Base-by-base conservation (phyloP, 352 stramenopile genomes). In the Pythium vanterpoolii region DNA sequence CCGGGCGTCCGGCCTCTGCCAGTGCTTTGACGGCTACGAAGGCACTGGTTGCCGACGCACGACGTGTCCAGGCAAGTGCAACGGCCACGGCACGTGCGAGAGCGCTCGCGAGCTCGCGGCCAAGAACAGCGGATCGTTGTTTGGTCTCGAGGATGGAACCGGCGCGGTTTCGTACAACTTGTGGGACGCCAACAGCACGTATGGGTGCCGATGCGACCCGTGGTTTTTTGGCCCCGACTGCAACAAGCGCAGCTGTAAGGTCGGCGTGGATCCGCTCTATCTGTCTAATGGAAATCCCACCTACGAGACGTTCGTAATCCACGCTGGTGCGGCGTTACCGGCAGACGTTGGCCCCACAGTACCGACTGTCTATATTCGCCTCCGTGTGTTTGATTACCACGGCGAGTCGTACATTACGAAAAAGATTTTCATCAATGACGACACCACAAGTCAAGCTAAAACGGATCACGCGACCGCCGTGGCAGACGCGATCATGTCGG, bases 11-110 rank as follows among this genome's bases (percentile, higher is more conserved):
- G 93, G 92, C 2, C 49, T 80, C 21, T 98, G 93, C 64, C 62
- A 73, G 34, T 98, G 93, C 63, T 97, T 98, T 55, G 73, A 83
- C 53, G 92, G 90, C 33, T 98, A 89, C 59, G 89, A 97, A 62
- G 93, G 93, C 44, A 76, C 62, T 13, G 87, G 84, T 1, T 98
- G 93, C 55, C 77, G 96, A 45, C 82, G 90, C 40, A 76, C 77
- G 33, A 60, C 65, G 11, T 96, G 87, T 64, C 70, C 71, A n/a
- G 77, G 71, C 65, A 79, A 80, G 47, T 96, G 86, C 73, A 85
- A 53, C 59, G 71, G 71, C 11, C 74, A 86, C 16, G 89, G 89
- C 38, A 86, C 76, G 18, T 96, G 89, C 62, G 68, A 91, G 26
- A 88, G 64, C 11, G 77, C 95, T 30, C 64, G 67, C 0, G 67